Evolutionary conservation across 495 filamentous ascomycete genomes (phyloP).

Genomic region (Lophiostoma macrostomum): DNA sequence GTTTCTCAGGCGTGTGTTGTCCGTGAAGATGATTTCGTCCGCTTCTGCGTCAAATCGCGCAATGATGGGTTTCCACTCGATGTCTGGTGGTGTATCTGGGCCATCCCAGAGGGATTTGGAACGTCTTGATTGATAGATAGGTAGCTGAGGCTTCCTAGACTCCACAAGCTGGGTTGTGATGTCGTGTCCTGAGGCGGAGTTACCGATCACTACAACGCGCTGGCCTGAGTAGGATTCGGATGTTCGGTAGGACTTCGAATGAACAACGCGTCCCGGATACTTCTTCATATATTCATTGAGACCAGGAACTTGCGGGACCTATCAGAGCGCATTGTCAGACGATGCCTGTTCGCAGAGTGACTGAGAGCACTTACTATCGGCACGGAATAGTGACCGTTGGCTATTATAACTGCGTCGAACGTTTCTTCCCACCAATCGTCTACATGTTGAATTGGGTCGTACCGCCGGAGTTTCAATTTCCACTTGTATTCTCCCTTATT

Average conservation of each 20-base stretch:
- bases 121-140: conserved; percentile 48
- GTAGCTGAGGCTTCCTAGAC: conserved; percentile 34
- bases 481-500: conserved; percentile 35
- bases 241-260: conserved; percentile 50
- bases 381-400: conserved; percentile 52
- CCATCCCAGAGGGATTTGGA: conserved; percentile 49
- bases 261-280: conserved; percentile 44
- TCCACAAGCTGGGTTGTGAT: conserved; percentile 42
- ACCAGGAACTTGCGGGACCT: conserved; percentile 47
- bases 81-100: conserved; percentile 39
- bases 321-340: too few species aligned
- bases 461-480: conserved; percentile 46
- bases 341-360: background rate
- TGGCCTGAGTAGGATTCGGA: conserved; percentile 37
- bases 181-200: conserved; percentile 53
- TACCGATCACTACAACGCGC: conserved; percentile 48
- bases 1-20: conserved; percentile 42
- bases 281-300: conserved; percentile 41
- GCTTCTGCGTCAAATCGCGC: conserved; percentile 33
- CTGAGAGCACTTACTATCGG: conserved; percentile 42
- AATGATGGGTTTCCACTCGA: conserved; percentile 49
- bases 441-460: conserved; percentile 41
- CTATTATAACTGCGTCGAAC: conserved; percentile 51
- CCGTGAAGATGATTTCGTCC: conserved; percentile 47
- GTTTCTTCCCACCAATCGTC: conserved; percentile 51